Conservation (phyloP, 2,329 filamentous ascomycete species). For the Ilyonectria destructans region DNA sequence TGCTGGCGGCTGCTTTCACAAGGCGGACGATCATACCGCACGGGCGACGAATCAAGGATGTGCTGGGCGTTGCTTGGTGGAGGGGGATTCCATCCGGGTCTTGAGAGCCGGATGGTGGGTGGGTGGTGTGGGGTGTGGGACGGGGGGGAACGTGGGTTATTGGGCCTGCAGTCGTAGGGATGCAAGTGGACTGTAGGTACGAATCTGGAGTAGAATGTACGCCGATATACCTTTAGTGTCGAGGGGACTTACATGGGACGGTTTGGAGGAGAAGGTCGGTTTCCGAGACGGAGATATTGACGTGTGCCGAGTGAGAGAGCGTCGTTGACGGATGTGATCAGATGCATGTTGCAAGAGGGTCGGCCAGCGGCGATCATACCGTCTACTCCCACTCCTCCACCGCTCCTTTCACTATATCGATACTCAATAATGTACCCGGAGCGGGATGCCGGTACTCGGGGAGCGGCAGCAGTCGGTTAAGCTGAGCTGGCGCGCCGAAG, state of each 20-base stretch:
- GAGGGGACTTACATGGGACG: background rate
- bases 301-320: conserved; percentile 14
- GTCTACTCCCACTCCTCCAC: background rate
- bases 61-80: background rate
- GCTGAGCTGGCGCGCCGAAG: background rate
- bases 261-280: conserved; percentile 5
- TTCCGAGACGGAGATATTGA: conserved; percentile 15
- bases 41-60: conserved; percentile 8
- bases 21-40: conserved; percentile 11
- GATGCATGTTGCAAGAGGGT: background rate
- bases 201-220: conserved; percentile 6
- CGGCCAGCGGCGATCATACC: background rate
- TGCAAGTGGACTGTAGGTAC: conserved; percentile 5
- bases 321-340: background rate
- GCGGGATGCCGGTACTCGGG: conserved; percentile 24
- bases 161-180: background rate
- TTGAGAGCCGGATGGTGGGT: conserved; percentile 18
- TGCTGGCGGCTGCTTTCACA: background rate
- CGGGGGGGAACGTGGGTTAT: background rate
- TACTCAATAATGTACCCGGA: conserved; percentile 3
- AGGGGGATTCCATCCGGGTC: conserved; percentile 9
- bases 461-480: conserved; percentile 25
- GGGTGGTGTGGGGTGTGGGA: conserved; percentile 1
- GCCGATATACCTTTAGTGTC: conserved; percentile 2
- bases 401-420: background rate